Conservation (phyloP, 495 filamentous ascomycete genomes). For the Penicillium manginii region DNA sequence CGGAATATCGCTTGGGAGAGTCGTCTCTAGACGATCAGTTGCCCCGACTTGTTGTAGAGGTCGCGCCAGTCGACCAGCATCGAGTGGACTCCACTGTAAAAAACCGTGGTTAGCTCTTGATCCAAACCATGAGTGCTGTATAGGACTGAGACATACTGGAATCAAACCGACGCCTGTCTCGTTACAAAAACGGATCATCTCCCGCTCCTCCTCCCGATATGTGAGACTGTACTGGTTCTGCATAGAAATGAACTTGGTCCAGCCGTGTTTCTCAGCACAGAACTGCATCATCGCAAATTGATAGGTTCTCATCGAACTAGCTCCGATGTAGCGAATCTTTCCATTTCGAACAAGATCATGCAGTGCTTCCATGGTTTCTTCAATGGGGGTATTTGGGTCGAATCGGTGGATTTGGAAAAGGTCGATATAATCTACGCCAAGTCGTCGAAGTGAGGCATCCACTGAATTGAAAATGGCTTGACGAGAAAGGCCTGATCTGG, state of each 20-base stretch:
- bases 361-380: conserved; percentile 76
- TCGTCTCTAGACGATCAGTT: conserved; percentile 39
- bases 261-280: conserved; percentile 54
- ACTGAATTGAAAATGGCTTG: conserved; percentile 64
- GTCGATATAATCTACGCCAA: conserved; percentile 66
- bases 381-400: conserved; percentile 53
- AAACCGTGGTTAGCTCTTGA: too few species aligned
- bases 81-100: conserved; percentile 49
- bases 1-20: not conserved
- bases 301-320: conserved; percentile 32
- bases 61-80: conserved; percentile 47
- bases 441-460: conserved; percentile 57
- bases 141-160: too few species aligned
- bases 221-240: conserved; percentile 69
- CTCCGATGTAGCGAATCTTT: conserved; percentile 72
- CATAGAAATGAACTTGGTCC: conserved; percentile 71
- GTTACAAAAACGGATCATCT: conserved; percentile 56
- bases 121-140: too few species aligned
- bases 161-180: conserved; percentile 18
- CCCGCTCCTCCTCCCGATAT: conserved; percentile 71
- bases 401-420: conserved; percentile 67
- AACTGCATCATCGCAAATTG: conserved; percentile 29
- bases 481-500: conserved; percentile 51
- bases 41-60: conserved; percentile 14
- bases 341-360: conserved; percentile 67